phyloP scores from a whole-genome alignment of 1,284 basidiomycete genomes.

The Cutaneotrichosporon cutaneum region DNA sequence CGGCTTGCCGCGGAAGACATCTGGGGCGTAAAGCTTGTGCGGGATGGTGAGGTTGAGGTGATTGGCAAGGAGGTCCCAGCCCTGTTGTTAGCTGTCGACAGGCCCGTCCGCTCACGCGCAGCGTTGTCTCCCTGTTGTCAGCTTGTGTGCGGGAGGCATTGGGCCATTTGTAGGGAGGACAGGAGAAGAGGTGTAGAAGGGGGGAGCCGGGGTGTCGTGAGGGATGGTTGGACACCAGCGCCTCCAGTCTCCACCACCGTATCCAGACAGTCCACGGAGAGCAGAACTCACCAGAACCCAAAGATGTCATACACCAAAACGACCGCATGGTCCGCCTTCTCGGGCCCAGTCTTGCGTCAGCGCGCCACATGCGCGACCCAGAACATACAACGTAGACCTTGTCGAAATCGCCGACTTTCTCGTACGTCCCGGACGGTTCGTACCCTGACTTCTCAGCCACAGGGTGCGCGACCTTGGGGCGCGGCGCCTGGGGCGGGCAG shows the following conservation, averaged over 20 bases:
- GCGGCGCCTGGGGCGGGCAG: slow-evolving; percentile 38
- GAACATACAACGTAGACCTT: slow-evolving; percentile 42
- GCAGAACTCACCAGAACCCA: slow-evolving; percentile 44
- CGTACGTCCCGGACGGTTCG: slow-evolving; percentile 31
- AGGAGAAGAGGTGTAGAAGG: background rate
- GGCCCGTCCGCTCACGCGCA: slow-evolving; percentile 23
- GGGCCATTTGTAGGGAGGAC: background rate
- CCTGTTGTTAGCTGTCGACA: slow-evolving; percentile 22
- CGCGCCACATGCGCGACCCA: background rate
- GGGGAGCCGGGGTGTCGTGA: background rate
- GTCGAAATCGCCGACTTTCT: slow-evolving; percentile 34
- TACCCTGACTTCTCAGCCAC: slow-evolving; percentile 28
- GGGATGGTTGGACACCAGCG: too few relatives aligned
- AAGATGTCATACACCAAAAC: slow-evolving; percentile 50
- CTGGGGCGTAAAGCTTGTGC: slow-evolving; percentile 42
- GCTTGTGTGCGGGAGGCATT: background rate
- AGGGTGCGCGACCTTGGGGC: slow-evolving; percentile 40
- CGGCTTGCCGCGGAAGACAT: slow-evolving; percentile 43
- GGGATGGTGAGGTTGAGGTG: slow-evolving; percentile 34
- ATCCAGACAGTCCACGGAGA: too few relatives aligned
- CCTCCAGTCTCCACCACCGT: too few relatives aligned
- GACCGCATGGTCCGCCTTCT: slow-evolving; percentile 39
- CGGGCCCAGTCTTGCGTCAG: slow-evolving; percentile 35
- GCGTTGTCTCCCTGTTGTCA: slow-evolving; percentile 44
- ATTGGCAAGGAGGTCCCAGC: slow-evolving; percentile 39